Evolutionary conservation across 129 eudicot species (phyloP), one percentile per base, ranked within the genome.

Genomic region (Helichrysum umbraculigerum): DNA sequence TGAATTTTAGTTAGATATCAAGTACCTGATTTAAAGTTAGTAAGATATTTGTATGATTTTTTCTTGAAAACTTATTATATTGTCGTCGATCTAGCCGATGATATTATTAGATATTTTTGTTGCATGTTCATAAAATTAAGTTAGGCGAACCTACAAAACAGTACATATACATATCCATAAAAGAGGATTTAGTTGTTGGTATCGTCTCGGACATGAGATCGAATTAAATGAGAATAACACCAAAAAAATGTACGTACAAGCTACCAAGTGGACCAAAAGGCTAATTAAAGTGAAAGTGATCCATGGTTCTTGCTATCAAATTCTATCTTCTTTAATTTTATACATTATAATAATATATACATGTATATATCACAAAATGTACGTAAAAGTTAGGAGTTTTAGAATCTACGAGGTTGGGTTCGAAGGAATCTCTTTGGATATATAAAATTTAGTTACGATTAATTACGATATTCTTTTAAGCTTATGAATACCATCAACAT

Each of bases 221-320:
- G n/a, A 74, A 20, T 54, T 6, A 41, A 59, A 59, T 37, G 77
- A 60, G 78, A 74, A 74, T 74, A 34, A 73, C 29, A 74, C 78
- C 54, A 39, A 60, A 73, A 25, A 28, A 39, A 39, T 41, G 39
- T 35, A 73, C 5, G 39, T 41, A 4, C 41, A 25, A 22, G 69
- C 3, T 37, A 37, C 28, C 68, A 73, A 59, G 47, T 58, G 66
- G 68, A 58, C 20, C 3, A 54, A 33, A 59, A 72, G 52, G 19
- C 33, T 71, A 25, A 25, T 25, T 25, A 73, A 59, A 60, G 41
- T 60, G 57, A 60, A 65, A 61, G 59, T 17, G 59, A 60, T 60
- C 59, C 3, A 22, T 16, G 70, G 59, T 74, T 74, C 42, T 61
- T 61, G 42, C 41, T 37, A 61, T 39, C 68, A 60, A 74, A 30